phyloP scores from a whole-genome alignment of 257 asterid genomes.

The Plectranthus barbatus region DNA sequence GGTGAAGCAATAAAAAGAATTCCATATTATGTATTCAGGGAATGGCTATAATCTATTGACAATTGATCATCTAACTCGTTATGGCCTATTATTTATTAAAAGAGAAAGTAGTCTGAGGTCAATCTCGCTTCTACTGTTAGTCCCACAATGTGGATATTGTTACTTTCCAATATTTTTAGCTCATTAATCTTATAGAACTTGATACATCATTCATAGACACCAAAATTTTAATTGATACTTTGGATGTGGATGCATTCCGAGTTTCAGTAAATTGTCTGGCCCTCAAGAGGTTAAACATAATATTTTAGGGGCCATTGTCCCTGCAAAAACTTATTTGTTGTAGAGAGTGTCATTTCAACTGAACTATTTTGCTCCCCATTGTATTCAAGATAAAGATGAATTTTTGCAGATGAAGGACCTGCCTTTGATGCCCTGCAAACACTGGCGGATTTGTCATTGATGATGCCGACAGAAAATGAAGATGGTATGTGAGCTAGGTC shows the following conservation, averaged over 20 bases:
- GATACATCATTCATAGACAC: not conserved
- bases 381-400: slow-evolving; percentile 5
- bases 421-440: slow-evolving; percentile 77
- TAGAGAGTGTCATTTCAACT: not conserved
- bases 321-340: not conserved
- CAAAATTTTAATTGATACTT: not conserved
- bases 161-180: not conserved
- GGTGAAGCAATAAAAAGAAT: not conserved
- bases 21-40: not conserved
- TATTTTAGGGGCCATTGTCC: not conserved
- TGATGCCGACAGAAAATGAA: slow-evolving; percentile 75
- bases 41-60: not conserved
- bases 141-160: not conserved
- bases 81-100: not conserved
- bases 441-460: slow-evolving; percentile 73
- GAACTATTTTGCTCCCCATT: slow-evolving; percentile 9
- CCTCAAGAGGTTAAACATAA: too few species aligned
- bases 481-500: slow-evolving; percentile 43
- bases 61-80: not conserved
- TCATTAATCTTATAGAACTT: not conserved
- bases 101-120: not conserved
- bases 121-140: not conserved
- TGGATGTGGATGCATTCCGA: not conserved
- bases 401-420: slow-evolving; percentile 59
- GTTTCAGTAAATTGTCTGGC: not conserved